Base-by-base conservation (phyloP, 495 filamentous ascomycete genomes). In the Penicillium parvum region DNA sequence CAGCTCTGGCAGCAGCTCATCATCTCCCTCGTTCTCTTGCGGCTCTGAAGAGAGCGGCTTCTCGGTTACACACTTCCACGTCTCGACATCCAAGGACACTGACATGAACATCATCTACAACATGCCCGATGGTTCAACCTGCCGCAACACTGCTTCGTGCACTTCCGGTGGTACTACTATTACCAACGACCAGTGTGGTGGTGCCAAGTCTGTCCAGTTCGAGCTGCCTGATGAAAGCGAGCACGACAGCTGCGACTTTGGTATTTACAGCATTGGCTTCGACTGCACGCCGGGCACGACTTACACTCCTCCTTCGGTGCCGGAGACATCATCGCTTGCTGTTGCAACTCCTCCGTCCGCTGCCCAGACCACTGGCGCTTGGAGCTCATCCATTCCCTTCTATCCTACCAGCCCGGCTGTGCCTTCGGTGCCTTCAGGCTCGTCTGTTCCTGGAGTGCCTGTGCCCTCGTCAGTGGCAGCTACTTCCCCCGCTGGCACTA, bases 101-200 rank as follows among this genome's bases (percentile, higher is more conserved):
- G 79, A 91, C 34, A 66, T 96, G 40, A 77, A 90, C 63, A 86
- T 94, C 67, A 75, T 85, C 71, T 95, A 89, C 66, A 71, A 70
- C 55, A 90, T 95, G 86, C 77, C 81, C 3, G 84, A 89, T 60
- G 83, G 82, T 43, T 81, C 78, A 28, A 76, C 66, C 43, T 96
- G 91, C 79, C 86, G 82, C 64, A 82, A 89, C 63, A 79, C 74
- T 27, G 69, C 75, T 40, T 52, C 65, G 20, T 92, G 86, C 76
- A 73, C 69, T 37, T 65, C 76, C 34, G 69, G 70, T 17, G 86
- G 85, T 55, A 79, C 80, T 37, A 75, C 70, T 38, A 73, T 95
- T 49, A 63, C 74, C 63, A 95, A 95, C 73, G 78, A 72, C 45
- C 88, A 95, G 72, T 96, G 90, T 62, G 91, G 90, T 75, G 90